A percentile compares a stretch with the other conserved stretches of the same genome.
Conservation (phyloP, 495 filamentous ascomycete genomes). For the Lophiotrema nucula region DNA sequence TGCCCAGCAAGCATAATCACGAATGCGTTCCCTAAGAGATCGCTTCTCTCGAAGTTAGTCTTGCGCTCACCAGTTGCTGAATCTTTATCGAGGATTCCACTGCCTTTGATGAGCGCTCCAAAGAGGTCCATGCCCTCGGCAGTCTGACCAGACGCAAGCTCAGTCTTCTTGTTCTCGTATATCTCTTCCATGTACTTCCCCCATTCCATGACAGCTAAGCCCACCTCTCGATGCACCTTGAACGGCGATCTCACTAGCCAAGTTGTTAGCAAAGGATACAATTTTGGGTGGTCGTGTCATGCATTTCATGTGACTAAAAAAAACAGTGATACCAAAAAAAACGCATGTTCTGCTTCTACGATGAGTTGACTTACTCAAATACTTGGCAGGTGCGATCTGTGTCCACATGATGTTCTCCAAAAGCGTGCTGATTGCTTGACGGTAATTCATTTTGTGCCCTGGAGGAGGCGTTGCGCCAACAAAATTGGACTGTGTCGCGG, state of each 20-base stretch:
- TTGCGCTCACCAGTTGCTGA: slow-evolving; percentile 15
- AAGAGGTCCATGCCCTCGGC: slow-evolving; percentile 55
- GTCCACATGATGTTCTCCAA: slow-evolving; percentile 56
- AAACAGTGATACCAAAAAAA: too few species aligned
- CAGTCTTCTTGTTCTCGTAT: slow-evolving; percentile 52
- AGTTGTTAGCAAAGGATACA: not conserved
- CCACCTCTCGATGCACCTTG: slow-evolving; percentile 47
- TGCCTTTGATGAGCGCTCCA: slow-evolving; percentile 41
- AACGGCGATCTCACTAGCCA: slow-evolving; percentile 50
- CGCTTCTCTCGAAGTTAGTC: slow-evolving; percentile 40
- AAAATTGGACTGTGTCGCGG: slow-evolving; percentile 23
- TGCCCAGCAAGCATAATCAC: slow-evolving; percentile 71
- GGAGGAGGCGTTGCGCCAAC: slow-evolving; percentile 45
- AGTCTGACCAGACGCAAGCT: slow-evolving; percentile 48
- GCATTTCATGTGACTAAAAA: too few species aligned
- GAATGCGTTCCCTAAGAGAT: slow-evolving; percentile 70
- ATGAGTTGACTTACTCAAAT: slow-evolving; percentile 13
- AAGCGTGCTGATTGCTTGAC: slow-evolving; percentile 51
- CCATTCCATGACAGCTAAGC: slow-evolving; percentile 58
- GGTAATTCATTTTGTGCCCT: slow-evolving; percentile 62
- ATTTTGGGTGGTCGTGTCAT: too few species aligned
- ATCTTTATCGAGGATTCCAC: slow-evolving; percentile 36
- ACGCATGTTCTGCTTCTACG: not conserved
- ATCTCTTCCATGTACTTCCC: slow-evolving; percentile 65
- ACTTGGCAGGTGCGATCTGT: slow-evolving; percentile 35